These are phyloP conservation scores for Fusarium citri DNA, from an alignment of 2,329 filamentous ascomycete genomes.

Conservation along the genomic window DNA sequence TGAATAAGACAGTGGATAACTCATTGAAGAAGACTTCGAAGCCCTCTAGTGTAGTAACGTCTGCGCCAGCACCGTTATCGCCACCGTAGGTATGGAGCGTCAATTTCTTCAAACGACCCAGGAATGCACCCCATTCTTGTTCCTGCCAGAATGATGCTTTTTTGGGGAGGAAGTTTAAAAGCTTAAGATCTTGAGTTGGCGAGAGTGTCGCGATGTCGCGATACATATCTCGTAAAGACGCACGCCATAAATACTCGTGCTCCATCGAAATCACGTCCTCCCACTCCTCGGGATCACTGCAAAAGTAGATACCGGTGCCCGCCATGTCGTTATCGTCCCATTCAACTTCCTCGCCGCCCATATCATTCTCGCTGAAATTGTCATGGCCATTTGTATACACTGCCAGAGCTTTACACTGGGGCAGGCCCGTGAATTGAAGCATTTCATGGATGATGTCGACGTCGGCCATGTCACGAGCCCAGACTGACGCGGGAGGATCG, in stretches of 20 bases:
- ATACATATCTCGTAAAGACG: constrained; percentile 11
- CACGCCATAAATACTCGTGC: not conserved
- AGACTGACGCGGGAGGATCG: constrained; percentile 6
- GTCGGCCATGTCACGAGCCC: constrained; percentile 6
- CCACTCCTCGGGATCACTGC: not conserved
- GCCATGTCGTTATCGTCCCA: constrained; percentile 10
- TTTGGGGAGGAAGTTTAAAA: constrained; percentile 4
- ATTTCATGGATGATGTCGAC: not conserved
- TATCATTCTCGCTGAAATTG: not conserved
- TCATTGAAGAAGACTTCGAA: constrained; percentile 17
- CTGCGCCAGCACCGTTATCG: not conserved
- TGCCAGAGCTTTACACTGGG: not conserved
- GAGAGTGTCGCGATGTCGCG: not conserved
- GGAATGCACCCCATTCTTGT: not conserved
- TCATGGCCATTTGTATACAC: not conserved
- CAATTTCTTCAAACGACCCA: constrained; percentile 1
- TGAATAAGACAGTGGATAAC: not conserved
- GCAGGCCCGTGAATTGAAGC: not conserved
- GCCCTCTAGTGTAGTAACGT: not conserved
- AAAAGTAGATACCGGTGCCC: constrained; percentile 3
- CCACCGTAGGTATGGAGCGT: constrained; percentile 12
- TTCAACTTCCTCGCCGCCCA: not conserved
- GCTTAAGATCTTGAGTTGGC: not conserved
- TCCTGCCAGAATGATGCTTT: not conserved
- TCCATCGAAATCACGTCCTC: not conserved